Percentiles rank a stretch among this genome's conserved stretches.
Conservation (phyloP, 2,329 filamentous ascomycete genomes). For the Sporothrix euskadiensis region DNA sequence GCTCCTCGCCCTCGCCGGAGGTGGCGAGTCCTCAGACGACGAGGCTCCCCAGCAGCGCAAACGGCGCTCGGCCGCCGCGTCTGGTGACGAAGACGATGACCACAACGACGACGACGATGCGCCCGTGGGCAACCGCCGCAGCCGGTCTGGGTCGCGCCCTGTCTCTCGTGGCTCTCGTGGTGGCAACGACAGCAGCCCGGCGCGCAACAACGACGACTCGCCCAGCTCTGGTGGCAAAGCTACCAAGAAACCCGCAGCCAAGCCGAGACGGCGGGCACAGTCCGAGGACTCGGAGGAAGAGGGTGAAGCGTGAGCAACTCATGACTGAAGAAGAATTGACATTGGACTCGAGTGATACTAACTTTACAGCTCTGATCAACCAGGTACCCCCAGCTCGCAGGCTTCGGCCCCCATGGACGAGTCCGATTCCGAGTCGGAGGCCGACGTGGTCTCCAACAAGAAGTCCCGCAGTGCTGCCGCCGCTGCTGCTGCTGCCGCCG, state of each 20-base stretch:
- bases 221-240: slow-evolving; percentile 42
- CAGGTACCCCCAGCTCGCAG: slow-evolving; percentile 70
- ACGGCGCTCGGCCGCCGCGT: slow-evolving; percentile 64
- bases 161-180: slow-evolving; percentile 51
- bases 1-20: slow-evolving; percentile 87
- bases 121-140: slow-evolving; percentile 56
- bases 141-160: slow-evolving; percentile 52
- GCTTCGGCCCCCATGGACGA: slow-evolving; percentile 88
- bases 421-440: slow-evolving; percentile 75
- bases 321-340: neutral
- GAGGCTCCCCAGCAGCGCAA: slow-evolving; percentile 47
- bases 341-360: neutral
- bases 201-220: slow-evolving; percentile 38
- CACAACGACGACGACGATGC: slow-evolving; percentile 56
- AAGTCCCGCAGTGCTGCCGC: slow-evolving; percentile 23
- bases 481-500: neutral
- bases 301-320: slow-evolving; percentile 71
- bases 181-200: slow-evolving; percentile 38
- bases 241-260: slow-evolving; percentile 46
- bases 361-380: slow-evolving; percentile 64
- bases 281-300: slow-evolving; percentile 64
- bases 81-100: slow-evolving; percentile 53
- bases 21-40: slow-evolving; percentile 63
- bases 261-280: slow-evolving; percentile 54
- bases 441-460: slow-evolving; percentile 45